phyloP scores from a whole-genome alignment of 2,329 filamentous ascomycete species.

The Xylaria sp. region DNA sequence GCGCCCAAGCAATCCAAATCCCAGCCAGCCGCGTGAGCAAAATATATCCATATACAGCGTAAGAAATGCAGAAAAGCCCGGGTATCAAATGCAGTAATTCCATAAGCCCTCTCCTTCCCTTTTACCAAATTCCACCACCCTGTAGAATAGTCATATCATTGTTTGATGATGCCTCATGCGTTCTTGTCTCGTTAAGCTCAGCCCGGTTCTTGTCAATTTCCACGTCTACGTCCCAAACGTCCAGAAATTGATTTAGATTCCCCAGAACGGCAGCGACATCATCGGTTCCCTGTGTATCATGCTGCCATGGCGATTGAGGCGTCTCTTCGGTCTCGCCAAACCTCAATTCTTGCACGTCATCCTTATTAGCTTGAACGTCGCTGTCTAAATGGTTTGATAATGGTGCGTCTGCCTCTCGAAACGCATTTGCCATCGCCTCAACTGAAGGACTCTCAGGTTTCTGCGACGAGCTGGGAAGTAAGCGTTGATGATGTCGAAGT shows the following conservation, averaged over 20 bases:
- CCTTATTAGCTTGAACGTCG: conserved; percentile 22
- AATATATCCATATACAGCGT: conserved; percentile 5
- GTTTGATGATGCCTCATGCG: conserved; percentile 1
- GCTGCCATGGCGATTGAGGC: conserved; percentile 48
- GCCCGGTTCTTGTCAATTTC: conserved; percentile 49
- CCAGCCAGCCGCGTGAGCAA: neutral
- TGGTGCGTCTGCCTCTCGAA: conserved; percentile 57
- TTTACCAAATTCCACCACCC: conserved; percentile 33
- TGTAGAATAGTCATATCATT: conserved; percentile 23
- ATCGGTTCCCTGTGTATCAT: conserved; percentile 53
- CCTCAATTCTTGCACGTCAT: conserved; percentile 26
- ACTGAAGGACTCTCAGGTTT: conserved; percentile 54
- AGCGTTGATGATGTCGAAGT: conserved; percentile 44
- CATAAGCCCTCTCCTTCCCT: conserved; percentile 6
- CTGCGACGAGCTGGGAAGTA: conserved; percentile 58
- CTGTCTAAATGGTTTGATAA: neutral
- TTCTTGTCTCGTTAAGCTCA: conserved; percentile 19
- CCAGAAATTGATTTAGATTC: conserved; percentile 59
- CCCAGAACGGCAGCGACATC: conserved; percentile 60
- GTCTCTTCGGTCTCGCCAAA: conserved; percentile 15
- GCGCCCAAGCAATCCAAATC: neutral
- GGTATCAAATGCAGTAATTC: conserved; percentile 35
- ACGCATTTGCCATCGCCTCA: conserved; percentile 62
- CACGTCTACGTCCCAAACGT: conserved; percentile 54
- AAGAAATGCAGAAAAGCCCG: conserved; percentile 19